Conservation (phyloP, 345 rosid genomes). For the Eucalyptus sp. region DNA sequence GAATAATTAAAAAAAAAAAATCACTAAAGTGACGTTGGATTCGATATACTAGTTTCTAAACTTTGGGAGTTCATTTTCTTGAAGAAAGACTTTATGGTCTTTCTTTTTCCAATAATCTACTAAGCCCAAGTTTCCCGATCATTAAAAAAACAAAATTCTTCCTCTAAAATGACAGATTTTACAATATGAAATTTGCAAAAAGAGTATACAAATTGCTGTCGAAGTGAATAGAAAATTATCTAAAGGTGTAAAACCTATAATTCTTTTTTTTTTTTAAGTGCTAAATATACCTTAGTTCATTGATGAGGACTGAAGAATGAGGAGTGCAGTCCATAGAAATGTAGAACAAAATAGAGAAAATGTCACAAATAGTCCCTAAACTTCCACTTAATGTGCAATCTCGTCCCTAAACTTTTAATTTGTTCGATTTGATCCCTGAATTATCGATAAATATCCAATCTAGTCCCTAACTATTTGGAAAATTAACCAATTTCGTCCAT, state of each 20-base stretch:
- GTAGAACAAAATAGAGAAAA: not conserved
- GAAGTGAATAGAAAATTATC: not conserved
- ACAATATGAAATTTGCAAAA: not conserved
- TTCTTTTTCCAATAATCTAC: not conserved
- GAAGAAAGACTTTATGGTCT: not conserved
- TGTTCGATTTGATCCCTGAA: too few species aligned
- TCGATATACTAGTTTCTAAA: not conserved
- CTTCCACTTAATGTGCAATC: too few species aligned
- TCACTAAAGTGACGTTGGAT: not conserved
- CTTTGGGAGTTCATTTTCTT: not conserved
- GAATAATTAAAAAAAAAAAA: fast-evolving
- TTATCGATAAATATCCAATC: too few species aligned
- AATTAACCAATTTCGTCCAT: too few species aligned
- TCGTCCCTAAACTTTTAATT: too few species aligned
- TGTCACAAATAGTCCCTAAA: too few species aligned
- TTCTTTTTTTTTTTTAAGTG: not conserved
- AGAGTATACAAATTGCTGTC: not conserved
- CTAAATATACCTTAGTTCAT: not conserved
- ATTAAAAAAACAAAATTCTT: not conserved
- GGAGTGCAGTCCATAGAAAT: not conserved
- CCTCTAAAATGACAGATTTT: not conserved
- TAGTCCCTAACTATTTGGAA: too few species aligned
- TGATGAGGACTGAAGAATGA: not conserved
- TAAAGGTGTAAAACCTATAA: not conserved
- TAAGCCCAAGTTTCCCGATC: not conserved